Evolutionary conservation across 2,329 filamentous ascomycete species (phyloP).

Genomic region (Cryoendolithus antarcticus): DNA sequence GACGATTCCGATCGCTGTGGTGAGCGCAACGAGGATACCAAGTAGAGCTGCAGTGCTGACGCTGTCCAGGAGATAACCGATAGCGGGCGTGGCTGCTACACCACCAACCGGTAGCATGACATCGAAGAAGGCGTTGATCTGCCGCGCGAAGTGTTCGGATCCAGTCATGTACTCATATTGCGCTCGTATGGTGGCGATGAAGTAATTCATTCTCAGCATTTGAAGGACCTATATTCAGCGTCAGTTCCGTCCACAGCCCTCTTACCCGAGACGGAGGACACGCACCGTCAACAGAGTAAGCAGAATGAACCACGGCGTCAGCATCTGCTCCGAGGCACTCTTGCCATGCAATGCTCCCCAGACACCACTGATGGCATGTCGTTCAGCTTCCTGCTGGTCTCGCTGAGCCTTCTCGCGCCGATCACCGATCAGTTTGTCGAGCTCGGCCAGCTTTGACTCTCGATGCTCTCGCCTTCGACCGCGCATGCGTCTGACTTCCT

Average conservation of each 20-base stretch:
- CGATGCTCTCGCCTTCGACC: constrained; percentile 43
- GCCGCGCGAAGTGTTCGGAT: constrained; percentile 46
- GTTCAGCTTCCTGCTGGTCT: constrained; percentile 11
- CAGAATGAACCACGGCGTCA: constrained; percentile 70
- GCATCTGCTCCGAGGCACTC: constrained; percentile 59
- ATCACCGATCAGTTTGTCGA: constrained; percentile 59
- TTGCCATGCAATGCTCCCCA: constrained; percentile 75
- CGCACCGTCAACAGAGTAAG: constrained; percentile 61
- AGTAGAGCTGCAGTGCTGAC: constrained; percentile 62
- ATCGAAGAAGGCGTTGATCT: constrained; percentile 76
- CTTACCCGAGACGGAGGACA: constrained; percentile 27
- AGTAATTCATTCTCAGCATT: constrained; percentile 62
- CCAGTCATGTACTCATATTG: constrained; percentile 73
- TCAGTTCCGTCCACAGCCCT: neutral
- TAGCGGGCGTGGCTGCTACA: constrained; percentile 73
- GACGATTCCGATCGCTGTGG: constrained; percentile 62
- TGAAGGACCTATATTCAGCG: constrained; percentile 11
- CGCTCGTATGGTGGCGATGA: constrained; percentile 70
- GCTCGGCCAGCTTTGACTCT: constrained; percentile 55
- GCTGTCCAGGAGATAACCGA: constrained; percentile 66
- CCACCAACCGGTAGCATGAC: constrained; percentile 68
- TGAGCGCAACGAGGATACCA: constrained; percentile 53
- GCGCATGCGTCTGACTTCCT: constrained; percentile 45
- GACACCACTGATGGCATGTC: constrained; percentile 40
- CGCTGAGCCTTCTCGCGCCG: constrained; percentile 56